Evolutionary conservation across 805 yeast species (phyloP), one percentile per base, ranked within the genome.

Genomic region (Ogataea zsoltii): DNA sequence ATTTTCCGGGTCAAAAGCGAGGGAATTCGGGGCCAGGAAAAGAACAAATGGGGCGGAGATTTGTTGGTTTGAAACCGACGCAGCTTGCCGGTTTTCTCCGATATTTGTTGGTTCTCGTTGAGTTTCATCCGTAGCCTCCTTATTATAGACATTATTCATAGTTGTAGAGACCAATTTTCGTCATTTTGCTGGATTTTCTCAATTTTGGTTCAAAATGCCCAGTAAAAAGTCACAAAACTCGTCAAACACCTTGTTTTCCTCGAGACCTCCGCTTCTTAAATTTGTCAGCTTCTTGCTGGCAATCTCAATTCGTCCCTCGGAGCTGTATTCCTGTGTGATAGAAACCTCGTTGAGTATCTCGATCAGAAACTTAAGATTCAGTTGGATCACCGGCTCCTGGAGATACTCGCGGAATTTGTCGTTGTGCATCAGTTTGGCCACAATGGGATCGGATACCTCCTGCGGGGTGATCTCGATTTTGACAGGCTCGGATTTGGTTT

Each of bases 171-270:
- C 25, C 9, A 9, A 21, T 21, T 21, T 9, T 5, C 25, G 25
- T 21, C 25, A 5, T 35, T 56, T 32, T n/a, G n/a, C n/a, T n/a
- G n/a, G n/a, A n/a, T n/a, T n/a, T n/a, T n/a, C n/a, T n/a, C n/a
- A n/a, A n/a, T n/a, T n/a, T n/a, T n/a, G n/a, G n/a, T n/a, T 14
- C 21, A 46, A 37, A 19, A 38, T 53, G 18, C 55, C 56, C 25
- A 75, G 49, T 4, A 78, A 66, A 30, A 75, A 53, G 36, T 60
- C 60, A 13, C 82, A 77, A 62, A 87, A 85, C 53, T 85, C 92
- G 60, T 86, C 91, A 3, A 88, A 80, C 18, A 82, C 63, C 49
- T 70, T 79, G 57, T 88, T 88, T 40, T 77, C 78, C 53, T 87
- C 88, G 0, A 70, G 44, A 0, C 96, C 96, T 4, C 85, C 83